Evolutionary conservation across 768 basidiomycete genomes (phyloP).

Genomic region (Lactarius vividus): DNA sequence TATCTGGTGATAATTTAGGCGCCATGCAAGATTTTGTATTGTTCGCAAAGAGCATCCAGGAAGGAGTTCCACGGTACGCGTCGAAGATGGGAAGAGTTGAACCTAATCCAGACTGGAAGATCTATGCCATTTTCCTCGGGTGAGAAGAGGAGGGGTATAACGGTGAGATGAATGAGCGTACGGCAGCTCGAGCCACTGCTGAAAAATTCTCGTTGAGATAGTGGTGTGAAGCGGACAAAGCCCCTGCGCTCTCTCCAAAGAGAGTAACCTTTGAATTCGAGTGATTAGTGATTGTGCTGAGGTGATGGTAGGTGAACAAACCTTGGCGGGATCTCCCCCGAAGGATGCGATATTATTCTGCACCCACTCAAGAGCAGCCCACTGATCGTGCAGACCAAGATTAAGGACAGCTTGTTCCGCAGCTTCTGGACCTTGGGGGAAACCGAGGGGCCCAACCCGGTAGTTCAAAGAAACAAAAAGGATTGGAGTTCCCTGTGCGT

Average conservation of each 20-base stretch:
- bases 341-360: conserved; percentile 34
- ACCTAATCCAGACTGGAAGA: conserved; percentile 43
- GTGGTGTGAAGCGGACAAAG: conserved; percentile 36
- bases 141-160: not conserved
- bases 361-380: conserved; percentile 34
- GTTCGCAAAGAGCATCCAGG: conserved; percentile 42
- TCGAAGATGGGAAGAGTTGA: conserved; percentile 34
- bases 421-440: conserved; percentile 44
- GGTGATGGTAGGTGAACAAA: not conserved
- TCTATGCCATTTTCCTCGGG: conserved; percentile 32
- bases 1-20: conserved; percentile 24
- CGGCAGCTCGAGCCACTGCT: conserved; percentile 30
- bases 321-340: conserved; percentile 33
- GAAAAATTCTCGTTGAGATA: conserved; percentile 33
- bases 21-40: conserved; percentile 38
- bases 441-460: conserved; percentile 50
- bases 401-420: conserved; percentile 39
- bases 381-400: conserved; percentile 47
- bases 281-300: not conserved
- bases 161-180: conserved; percentile 10
- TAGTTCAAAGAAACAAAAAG: conserved; percentile 53
- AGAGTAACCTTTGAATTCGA: conserved; percentile 35
- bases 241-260: conserved; percentile 42
- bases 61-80: conserved; percentile 34
- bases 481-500: conserved; percentile 30